Percentiles rank a stretch among this genome's conserved stretches.
Conservation (phyloP, 495 filamentous ascomycete species). For the Daldinia concentrica region DNA sequence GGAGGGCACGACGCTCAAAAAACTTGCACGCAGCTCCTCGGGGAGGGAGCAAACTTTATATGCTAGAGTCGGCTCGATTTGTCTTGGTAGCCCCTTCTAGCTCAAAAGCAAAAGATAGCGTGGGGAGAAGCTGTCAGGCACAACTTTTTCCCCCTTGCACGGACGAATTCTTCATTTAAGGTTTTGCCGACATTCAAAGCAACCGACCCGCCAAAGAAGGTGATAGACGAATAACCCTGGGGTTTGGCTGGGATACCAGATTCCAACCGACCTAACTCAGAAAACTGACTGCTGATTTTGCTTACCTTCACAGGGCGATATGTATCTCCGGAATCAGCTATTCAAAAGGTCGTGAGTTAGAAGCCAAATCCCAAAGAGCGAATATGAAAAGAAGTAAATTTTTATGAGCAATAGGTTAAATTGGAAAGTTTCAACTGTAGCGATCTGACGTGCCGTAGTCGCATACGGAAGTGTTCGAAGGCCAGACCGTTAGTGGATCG, state of each 20-base stretch:
- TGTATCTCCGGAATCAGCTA: slow-evolving; percentile 62
- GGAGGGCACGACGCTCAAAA: slow-evolving; percentile 10
- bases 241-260: slow-evolving; percentile 6
- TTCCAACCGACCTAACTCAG: background rate
- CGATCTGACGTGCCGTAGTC: slow-evolving; percentile 44
- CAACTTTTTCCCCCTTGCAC: slow-evolving; percentile 3
- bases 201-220: slow-evolving; percentile 17
- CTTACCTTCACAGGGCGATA: slow-evolving; percentile 58
- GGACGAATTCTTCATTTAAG: slow-evolving; percentile 9
- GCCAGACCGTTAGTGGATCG: slow-evolving; percentile 49
- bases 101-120: slow-evolving; percentile 31
- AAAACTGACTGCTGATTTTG: slow-evolving; percentile 12
- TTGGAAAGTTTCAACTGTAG: slow-evolving; percentile 24
- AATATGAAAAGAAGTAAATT: slow-evolving; percentile 28
- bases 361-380: slow-evolving; percentile 39
- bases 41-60: slow-evolving; percentile 37
- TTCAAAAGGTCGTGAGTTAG: slow-evolving; percentile 51
- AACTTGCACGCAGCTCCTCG: slow-evolving; percentile 15
- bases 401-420: slow-evolving; percentile 30
- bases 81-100: slow-evolving; percentile 29
- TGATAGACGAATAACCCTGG: slow-evolving; percentile 5
- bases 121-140: slow-evolving; percentile 21
- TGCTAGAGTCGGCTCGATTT: slow-evolving; percentile 19
- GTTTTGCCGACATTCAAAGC: slow-evolving; percentile 19
- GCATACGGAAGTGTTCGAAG: slow-evolving; percentile 47